A percentile compares a stretch with the other conserved stretches of the same genome.
Evolutionary conservation across 2,329 filamentous ascomycete species (phyloP).

Genomic region (Orbilia blumenaviensis): DNA sequence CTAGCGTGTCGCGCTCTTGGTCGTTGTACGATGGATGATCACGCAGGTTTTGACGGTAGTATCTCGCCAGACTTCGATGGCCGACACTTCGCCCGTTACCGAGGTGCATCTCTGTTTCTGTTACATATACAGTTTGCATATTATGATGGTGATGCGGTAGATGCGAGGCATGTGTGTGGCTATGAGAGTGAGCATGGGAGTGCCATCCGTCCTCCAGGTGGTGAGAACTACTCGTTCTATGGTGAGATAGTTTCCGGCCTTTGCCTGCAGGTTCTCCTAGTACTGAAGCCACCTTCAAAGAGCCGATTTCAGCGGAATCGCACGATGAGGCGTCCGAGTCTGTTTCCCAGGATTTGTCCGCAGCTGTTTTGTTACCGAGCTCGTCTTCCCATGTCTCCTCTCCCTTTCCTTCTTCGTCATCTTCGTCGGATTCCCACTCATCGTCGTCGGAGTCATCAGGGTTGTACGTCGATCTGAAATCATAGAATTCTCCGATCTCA

Average conservation of each 20-base stretch:
- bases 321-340: constrained; percentile 79
- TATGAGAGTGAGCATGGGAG: constrained; percentile 75
- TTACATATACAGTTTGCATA: constrained; percentile 71
- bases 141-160: constrained; percentile 62
- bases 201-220: constrained; percentile 80
- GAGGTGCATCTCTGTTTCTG: constrained; percentile 92
- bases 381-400: constrained; percentile 67
- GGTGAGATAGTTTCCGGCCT: constrained; percentile 21
- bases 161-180: constrained; percentile 70
- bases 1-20: constrained; percentile 62
- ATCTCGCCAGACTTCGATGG: constrained; percentile 84
- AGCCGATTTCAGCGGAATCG: constrained; percentile 36
- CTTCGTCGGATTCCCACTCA: constrained; percentile 65
- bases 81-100: constrained; percentile 89
- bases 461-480: constrained; percentile 94
- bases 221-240: constrained; percentile 65
- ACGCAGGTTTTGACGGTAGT: constrained; percentile 91
- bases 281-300: not conserved
- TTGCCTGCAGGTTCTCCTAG: not conserved
- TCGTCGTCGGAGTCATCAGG: constrained; percentile 70
- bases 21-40: constrained; percentile 64
- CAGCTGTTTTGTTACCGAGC: constrained; percentile 63
- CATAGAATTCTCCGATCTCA: constrained; percentile 94
- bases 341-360: constrained; percentile 88
- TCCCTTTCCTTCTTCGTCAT: constrained; percentile 64